Base-by-base conservation (phyloP, 192 early-diverging fungal genomes). In the Blastocladiella britannica region DNA sequence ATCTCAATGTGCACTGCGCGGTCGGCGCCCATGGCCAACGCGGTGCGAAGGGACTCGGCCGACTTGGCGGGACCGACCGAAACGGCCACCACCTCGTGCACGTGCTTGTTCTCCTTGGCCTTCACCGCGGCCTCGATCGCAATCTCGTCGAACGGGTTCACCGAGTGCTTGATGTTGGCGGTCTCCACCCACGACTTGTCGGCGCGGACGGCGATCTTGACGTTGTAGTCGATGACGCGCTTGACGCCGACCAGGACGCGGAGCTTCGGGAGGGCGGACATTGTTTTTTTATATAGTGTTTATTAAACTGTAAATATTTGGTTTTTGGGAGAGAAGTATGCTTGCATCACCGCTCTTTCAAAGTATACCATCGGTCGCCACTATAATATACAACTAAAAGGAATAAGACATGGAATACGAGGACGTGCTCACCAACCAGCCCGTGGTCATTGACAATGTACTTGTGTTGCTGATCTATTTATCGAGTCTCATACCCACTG, bases 121-220 rank as follows among this genome's bases (percentile, higher is more conserved):
- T 83, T 77, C 52, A 98, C 77, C 31, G 94, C 94, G 67, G 92
- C 88, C 66, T 98, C 92, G 12, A 95, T 72, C n/a, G 91, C 94
- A 66, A 98, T 98, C 65, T 98, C 94, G 68, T 95, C 92, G 70
- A 98, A 98, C 43, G 94, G 94, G 72, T 98, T 98, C 85, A 98
- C 89, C 62, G 84, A 87, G 79, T 98, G 94, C 79, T 93, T 94
- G 58, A 94, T 81, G 65, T 84, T 87, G 31, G 74, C 74, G 25
- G 86, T 88, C 69, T 95, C 94, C 64, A 98, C 89, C 60, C 77
- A 85, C 5, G 80, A 78, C 63, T 86, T 85, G 25, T 83, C 80
- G 55, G 82, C 77, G 65, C 86, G 86, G 29, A 98, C 92, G 55
- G 92, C 87, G 70, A 95, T 85, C 75, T 98, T 98, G 78, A 95